Percentiles rank a stretch among this genome's conserved stretches.
Conservation (phyloP, 2,329 filamentous ascomycete species). For the Sclerotinia borealis region DNA sequence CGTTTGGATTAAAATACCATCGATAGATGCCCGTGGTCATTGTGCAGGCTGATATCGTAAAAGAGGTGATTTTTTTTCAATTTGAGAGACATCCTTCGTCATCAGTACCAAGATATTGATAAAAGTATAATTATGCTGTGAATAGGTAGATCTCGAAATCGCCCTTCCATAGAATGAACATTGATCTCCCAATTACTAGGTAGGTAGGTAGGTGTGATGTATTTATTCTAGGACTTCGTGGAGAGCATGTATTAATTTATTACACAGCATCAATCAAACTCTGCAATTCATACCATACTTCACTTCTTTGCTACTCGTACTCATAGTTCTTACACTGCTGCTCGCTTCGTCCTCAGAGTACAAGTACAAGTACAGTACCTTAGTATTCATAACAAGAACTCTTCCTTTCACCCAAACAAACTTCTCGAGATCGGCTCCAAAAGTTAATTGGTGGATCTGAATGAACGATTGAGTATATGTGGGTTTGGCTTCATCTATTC, state of each 20-base stretch:
- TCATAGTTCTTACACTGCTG: background rate
- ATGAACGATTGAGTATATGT: too few species aligned
- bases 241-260: background rate
- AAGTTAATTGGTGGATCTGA: background rate
- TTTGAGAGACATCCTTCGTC: background rate
- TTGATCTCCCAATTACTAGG: background rate
- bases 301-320: background rate
- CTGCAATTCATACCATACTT: background rate
- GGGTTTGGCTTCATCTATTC: background rate
- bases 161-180: background rate
- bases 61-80: background rate
- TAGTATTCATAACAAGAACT: too few species aligned
- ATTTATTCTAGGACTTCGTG: background rate
- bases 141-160: background rate
- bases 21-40: too few species aligned
- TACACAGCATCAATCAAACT: background rate
- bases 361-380: background rate
- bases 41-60: background rate
- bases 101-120: background rate
- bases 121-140: background rate
- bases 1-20: too few species aligned
- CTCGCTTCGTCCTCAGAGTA: background rate
- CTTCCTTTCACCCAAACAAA: background rate
- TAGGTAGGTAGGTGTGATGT: background rate
- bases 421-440: background rate